Percentiles rank a stretch among this genome's conserved stretches.
phyloP scores from a whole-genome alignment of 306 rosid genomes.

The Inga oerstediana region DNA sequence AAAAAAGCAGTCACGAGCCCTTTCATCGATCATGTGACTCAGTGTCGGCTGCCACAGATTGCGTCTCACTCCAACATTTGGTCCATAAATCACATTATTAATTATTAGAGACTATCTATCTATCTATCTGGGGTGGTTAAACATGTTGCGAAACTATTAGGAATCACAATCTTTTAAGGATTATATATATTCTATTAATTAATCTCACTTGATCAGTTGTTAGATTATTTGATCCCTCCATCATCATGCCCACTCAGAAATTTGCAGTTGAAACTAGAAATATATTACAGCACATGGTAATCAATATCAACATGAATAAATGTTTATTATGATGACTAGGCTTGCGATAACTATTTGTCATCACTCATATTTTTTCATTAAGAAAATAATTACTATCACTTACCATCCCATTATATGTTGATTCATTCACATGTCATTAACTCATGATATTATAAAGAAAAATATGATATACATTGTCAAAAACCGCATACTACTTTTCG shows the following conservation, averaged over 20 bases:
- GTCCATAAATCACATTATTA: slow-evolving; percentile 9
- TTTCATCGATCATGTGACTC: not conserved
- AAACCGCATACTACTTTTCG: not conserved
- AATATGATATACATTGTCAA: not conserved
- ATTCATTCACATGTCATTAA: not conserved
- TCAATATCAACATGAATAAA: not conserved
- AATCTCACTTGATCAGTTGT: not conserved
- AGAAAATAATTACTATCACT: not conserved
- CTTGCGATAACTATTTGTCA: not conserved
- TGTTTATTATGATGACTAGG: not conserved
- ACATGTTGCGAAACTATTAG: slow-evolving; percentile 12
- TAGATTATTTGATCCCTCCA: not conserved
- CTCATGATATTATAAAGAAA: not conserved
- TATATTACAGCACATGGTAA: not conserved
- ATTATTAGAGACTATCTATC: not conserved
- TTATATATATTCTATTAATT: not conserved
- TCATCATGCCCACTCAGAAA: not conserved
- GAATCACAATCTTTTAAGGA: slow-evolving; percentile 11
- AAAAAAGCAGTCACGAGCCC: not conserved
- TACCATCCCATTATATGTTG: not conserved
- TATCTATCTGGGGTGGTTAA: slow-evolving; percentile 9
- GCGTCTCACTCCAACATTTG: not conserved
- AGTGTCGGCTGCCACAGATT: not conserved
- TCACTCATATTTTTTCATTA: not conserved
- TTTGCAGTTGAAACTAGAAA: too few relatives aligned